Evolutionary conservation across 768 basidiomycete genomes (phyloP).

Genomic region (Pleurotus platypus): DNA sequence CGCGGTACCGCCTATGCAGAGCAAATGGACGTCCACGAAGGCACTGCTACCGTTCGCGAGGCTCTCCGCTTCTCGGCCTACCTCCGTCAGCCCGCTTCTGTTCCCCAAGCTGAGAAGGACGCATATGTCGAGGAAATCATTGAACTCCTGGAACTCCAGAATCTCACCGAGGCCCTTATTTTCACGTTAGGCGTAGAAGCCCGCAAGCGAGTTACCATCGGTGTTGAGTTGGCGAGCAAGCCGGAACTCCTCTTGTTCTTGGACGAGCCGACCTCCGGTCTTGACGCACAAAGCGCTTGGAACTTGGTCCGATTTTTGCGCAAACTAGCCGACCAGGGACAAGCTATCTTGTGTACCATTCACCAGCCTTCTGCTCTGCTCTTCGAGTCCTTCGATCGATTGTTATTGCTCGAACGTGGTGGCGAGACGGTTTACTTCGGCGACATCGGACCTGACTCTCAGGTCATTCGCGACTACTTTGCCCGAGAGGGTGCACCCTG

Average conservation of each 20-base stretch:
- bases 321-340: conserved; percentile 81
- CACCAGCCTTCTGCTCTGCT: conserved; percentile 85
- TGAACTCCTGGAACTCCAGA: conserved; percentile 79
- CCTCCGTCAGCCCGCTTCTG: conserved; percentile 68
- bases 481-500: conserved; percentile 69
- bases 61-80: conserved; percentile 85
- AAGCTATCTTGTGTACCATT: conserved; percentile 88
- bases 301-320: conserved; percentile 77
- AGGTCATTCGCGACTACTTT: conserved; percentile 72
- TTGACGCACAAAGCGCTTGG: conserved; percentile 63
- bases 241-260: conserved; percentile 74
- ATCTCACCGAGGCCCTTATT: conserved; percentile 80
- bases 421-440: conserved; percentile 95
- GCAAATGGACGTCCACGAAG: conserved; percentile 67
- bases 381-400: conserved; percentile 82
- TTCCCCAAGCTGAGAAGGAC: conserved; percentile 72
- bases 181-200: conserved; percentile 65
- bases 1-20: conserved; percentile 80
- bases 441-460: conserved; percentile 75
- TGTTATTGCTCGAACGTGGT: conserved; percentile 67
- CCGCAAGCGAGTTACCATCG: conserved; percentile 86
- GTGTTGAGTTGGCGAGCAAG: conserved; percentile 88
- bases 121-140: conserved; percentile 81
- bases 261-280: conserved; percentile 45
- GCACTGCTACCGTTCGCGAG: conserved; percentile 79